Percentiles rank a stretch among this genome's conserved stretches.
Conservation (phyloP, 495 filamentous ascomycete species). For the Copromyces sp. region DNA sequence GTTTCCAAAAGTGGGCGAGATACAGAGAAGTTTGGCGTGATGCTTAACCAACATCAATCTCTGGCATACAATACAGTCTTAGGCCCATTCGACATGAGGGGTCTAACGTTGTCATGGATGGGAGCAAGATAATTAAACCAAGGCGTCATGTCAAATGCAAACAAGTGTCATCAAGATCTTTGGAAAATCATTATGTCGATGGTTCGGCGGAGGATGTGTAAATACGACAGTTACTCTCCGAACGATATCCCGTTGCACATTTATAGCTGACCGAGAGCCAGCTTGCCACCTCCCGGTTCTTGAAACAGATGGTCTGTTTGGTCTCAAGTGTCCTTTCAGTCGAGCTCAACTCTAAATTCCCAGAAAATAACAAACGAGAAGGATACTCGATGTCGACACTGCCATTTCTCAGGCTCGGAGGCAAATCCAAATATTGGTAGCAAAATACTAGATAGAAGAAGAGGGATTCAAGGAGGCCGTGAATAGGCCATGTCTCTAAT, state of each 20-base stretch:
- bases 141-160: background rate
- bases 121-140: background rate
- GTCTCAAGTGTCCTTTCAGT: background rate
- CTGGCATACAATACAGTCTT: background rate
- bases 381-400: background rate
- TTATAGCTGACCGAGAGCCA: background rate
- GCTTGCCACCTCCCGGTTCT: background rate
- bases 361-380: background rate
- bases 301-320: background rate
- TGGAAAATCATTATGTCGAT: background rate
- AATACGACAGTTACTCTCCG: background rate
- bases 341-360: background rate
- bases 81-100: background rate
- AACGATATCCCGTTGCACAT: background rate
- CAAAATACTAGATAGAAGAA: background rate
- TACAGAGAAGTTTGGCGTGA: conserved; percentile 39
- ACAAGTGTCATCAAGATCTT: background rate
- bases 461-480: background rate
- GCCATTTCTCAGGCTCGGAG: background rate
- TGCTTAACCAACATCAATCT: conserved; percentile 9
- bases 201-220: background rate
- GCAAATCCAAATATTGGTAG: background rate
- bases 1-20: conserved; percentile 40
- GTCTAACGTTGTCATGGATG: background rate
- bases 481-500: background rate